Percentiles rank a stretch among this genome's conserved stretches.
These are phyloP conservation scores for Botrytis porri DNA, from an alignment of 2,329 filamentous ascomycete genomes.

Conservation along the genomic window DNA sequence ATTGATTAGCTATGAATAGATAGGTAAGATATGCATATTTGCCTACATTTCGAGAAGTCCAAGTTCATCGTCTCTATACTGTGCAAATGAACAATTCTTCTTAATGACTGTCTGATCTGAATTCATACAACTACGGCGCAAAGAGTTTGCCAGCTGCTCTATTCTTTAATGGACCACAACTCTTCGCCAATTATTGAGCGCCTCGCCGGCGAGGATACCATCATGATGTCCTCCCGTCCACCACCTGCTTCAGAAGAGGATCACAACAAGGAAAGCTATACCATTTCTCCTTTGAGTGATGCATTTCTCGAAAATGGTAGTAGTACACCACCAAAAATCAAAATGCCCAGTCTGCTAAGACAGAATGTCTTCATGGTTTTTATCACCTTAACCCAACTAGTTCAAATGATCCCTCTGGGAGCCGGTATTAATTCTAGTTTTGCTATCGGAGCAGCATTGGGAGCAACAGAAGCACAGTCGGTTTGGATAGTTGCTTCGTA, in stretches of 20 bases:
- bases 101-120: background rate
- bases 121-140: background rate
- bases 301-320: background rate
- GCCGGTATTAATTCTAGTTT: slow-evolving; percentile 16
- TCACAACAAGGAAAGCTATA: background rate
- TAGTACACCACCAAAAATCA: background rate
- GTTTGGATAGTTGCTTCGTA: slow-evolving; percentile 18
- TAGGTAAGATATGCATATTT: background rate
- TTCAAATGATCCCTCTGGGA: slow-evolving; percentile 18
- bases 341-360: slow-evolving; percentile 3
- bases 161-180: background rate
- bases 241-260: background rate
- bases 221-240: background rate
- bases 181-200: too few relatives aligned
- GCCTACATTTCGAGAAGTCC: background rate
- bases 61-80: background rate
- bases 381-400: slow-evolving; percentile 15
- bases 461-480: slow-evolving; percentile 1
- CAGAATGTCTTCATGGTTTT: slow-evolving; percentile 16
- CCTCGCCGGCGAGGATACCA: background rate
- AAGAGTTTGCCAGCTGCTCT: background rate
- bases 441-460: slow-evolving; percentile 10
- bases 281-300: background rate
- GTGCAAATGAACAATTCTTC: background rate
- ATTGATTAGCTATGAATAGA: background rate